Evolutionary conservation across 2,329 filamentous ascomycete genomes (phyloP), one percentile per base, ranked within the genome.

Genomic region (Penicillium sp.): DNA sequence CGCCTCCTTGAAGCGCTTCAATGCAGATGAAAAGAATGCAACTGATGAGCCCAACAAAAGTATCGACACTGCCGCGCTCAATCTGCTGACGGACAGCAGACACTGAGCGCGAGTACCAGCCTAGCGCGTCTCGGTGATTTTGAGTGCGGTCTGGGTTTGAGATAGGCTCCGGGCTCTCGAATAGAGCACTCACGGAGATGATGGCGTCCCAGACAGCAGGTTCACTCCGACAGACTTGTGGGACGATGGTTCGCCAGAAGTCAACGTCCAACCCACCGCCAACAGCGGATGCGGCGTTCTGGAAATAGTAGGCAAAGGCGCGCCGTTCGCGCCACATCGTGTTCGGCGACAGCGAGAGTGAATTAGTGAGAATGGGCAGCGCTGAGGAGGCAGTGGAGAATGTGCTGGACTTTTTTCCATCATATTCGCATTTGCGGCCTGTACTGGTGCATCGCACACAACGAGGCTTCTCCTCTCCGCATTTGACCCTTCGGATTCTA

Each of bases 151-250:
- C 9, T 3, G 9, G 19, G 16, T 66, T 50, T 3, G 54, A 40
- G 19, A 35, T 61, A 54, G 65, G 58, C 16, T 71, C 62, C 5
- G 69, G 65, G 50, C 55, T 60, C 31, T 77, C 75, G 43, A 72
- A 74, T 6, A 77, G 58, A 11, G 71, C 64, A 55, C 74, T 75
- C n/a, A 76, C 70, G 4, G 74, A 65, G 33, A 74, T 71, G 40
- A 77, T 71, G 16, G 75, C 71, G 66, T 77, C 73, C 73, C 75
- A 77, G 2, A 78, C 73, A 4, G 73, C 73, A 4, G 73, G 69
- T 51, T 76, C 73, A 33, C 55, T 67, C 13, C 69, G 72, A 46
- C 73, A 75, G 14, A 77, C 63, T 43, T 72, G 71, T 3, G 74
- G 74, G 4, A 78, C 66, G 33, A 73, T 56, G 1, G 62, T 70